Percentiles rank a stretch among this genome's conserved stretches.
phyloP scores from a whole-genome alignment of 2,329 filamentous ascomycete genomes.

The Colletotrichum magnum region DNA sequence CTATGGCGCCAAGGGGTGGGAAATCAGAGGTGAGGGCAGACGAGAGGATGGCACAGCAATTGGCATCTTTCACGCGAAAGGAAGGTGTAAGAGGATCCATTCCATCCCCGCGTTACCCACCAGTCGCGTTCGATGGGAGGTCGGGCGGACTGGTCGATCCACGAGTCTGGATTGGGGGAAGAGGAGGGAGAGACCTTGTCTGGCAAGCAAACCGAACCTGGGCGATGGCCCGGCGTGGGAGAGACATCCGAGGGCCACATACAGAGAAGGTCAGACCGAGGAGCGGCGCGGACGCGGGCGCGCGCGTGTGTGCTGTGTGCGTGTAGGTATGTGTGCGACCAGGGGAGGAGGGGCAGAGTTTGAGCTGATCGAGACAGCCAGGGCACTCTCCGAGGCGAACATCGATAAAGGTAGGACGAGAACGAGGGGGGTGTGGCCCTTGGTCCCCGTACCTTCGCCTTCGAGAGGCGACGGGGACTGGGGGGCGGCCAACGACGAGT shows the following conservation, averaged over 20 bases:
- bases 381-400: not conserved
- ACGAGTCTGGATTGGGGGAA: constrained; percentile 21
- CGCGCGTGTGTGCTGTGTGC: not conserved
- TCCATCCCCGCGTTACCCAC: constrained; percentile 36
- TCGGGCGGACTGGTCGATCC: constrained; percentile 26
- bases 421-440: not conserved
- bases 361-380: not conserved
- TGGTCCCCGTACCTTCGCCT: not conserved
- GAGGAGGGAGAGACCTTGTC: not conserved
- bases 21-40: constrained; percentile 12
- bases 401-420: constrained; percentile 8
- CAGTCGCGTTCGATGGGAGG: constrained; percentile 20
- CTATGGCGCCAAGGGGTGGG: constrained; percentile 28
- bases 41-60: constrained; percentile 14
- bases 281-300: not conserved
- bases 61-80: constrained; percentile 39
- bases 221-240: not conserved
- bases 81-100: constrained; percentile 40
- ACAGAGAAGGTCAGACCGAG: not conserved
- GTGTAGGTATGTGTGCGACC: not conserved
- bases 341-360: not conserved
- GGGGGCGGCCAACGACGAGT: not conserved
- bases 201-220: not conserved
- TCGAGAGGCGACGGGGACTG: not conserved
- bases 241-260: not conserved